Base-by-base conservation (phyloP, 352 stramenopile genomes). In the Pythium aristosporum region DNA sequence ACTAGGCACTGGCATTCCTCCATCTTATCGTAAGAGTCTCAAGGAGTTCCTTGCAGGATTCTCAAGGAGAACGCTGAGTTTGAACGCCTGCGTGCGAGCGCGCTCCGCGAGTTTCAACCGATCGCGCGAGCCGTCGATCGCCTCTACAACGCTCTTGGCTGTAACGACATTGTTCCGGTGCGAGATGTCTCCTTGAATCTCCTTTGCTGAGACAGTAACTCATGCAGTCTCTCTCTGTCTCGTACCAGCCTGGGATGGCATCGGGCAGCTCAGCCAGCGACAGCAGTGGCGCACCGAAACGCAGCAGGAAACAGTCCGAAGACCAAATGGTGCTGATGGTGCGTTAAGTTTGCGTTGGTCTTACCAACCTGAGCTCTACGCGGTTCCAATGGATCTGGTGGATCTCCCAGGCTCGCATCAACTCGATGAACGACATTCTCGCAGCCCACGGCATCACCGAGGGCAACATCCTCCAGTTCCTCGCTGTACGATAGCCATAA, bases 341-440 rank as follows among this genome's bases (percentile, higher is more conserved):
- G 44, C 15, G 56, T 61, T 28, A 11, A 3, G 9, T 18, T 53
- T 36, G 2, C 25, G 20, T 42, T 36, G 48, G 48, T 28, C 20
- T 13, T 42, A 42, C 10, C 15, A 1, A 16, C 10, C 15, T 42
- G 36, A 16, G 36, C 25, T 28, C 25, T 4, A 28, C 15, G 36
- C 36, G 15, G 2, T 42, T 16, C 15, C 15, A 42, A 42, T 6
- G 9, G n/a, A 46, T 20, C 36, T 53, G n/a, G 30, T 41, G 11
- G 18, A 28, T 60, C 51, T 30, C 28, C n/a, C 25, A 90, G 80
- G 80, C 79, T n/a, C 78, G 82, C 3, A 91, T 91, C 68, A 93
- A 91, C 60, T 93, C 84, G 10, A 90, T 93, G 80, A 93, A 91
- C 71, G 82, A 93, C 62, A 68, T 93, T 6, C 65, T 93, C 21